Percentiles rank a stretch among this genome's conserved stretches.
These are phyloP conservation scores for Sporothrix pallida DNA, from an alignment of 2,329 filamentous ascomycete genomes.

Conservation along the genomic window DNA sequence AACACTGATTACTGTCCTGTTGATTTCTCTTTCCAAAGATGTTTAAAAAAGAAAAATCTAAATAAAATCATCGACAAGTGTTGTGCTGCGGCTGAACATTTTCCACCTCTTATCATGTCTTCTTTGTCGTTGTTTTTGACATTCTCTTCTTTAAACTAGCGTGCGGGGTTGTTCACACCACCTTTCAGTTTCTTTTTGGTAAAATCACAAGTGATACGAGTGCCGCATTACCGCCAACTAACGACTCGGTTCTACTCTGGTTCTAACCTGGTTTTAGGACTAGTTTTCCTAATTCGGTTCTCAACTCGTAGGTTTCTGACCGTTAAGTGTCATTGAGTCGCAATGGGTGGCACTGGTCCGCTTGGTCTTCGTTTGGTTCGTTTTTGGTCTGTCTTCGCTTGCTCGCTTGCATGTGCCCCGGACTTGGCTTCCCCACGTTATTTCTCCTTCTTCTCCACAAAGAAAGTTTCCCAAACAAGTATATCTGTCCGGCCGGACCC, in stretches of 20 bases:
- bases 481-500: slow-evolving; percentile 23
- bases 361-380: background rate
- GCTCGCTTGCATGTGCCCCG: background rate
- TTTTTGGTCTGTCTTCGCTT: background rate
- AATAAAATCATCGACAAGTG: no score
- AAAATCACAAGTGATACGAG: background rate
- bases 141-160: background rate
- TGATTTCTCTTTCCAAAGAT: no score
- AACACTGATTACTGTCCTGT: no score
- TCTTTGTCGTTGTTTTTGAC: background rate
- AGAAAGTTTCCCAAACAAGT: background rate
- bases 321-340: no score
- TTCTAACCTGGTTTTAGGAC: slow-evolving; percentile 3
- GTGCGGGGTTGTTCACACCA: slow-evolving; percentile 9
- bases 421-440: slow-evolving; percentile 17
- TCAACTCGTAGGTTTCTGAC: background rate
- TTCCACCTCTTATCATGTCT: background rate
- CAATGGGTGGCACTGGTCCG: background rate
- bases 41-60: no score
- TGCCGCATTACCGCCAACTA: background rate
- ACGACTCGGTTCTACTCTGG: background rate
- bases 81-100: background rate
- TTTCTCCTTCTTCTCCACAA: background rate
- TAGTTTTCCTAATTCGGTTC: slow-evolving; percentile 7
- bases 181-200: background rate